Evolutionary conservation across 441 rosid species (phyloP), one percentile per base, ranked within the genome.

Genomic region (Jatropha podagrica): DNA sequence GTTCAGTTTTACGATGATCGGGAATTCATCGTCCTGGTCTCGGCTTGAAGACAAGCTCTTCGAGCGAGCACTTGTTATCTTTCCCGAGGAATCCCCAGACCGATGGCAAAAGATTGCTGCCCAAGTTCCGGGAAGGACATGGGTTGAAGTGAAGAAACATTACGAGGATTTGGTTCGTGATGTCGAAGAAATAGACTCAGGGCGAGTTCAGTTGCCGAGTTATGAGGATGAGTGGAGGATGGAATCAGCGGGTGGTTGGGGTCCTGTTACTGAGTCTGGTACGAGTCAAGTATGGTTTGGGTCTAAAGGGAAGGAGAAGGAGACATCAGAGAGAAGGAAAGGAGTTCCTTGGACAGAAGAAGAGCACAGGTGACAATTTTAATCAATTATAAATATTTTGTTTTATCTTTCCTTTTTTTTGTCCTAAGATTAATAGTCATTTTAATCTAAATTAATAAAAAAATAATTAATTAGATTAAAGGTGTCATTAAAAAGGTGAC

Each of bases 301-400:
- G 77, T 8, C 38, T 48, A 71, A 59, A 58, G 72, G 75, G 13
- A 73, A 73, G 32, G 79, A 68, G 38, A 77, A 73, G 52, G 80
- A 78, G 20, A 23, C 72, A 0, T 26, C 61, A 0, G 85, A 78
- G 67, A 75, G 88, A 73, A 71, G 81, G 77, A 86, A 76, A 64
- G 86, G 86, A 6, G 32, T 73, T 59, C 84, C 88, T 7, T 86
- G 86, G 88, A 78, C 85, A 3, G 85, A 79, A 62, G 85, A 86
- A 32, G 88, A 83, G 68, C 88, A 83, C 74, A 78, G 85, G 86
- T 83, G 1, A 15, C 52, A 42, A 42, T 8, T 42, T 8, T 42
- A 42, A 42, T 42, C 46, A 42, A 32, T 32, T 32, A 32, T 32
- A 32, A 32, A 32, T 32, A 32, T 32, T 32, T 32, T 32, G 32